phyloP scores from a whole-genome alignment of 1,284 basidiomycete species.

The Sparassis latifolia region DNA sequence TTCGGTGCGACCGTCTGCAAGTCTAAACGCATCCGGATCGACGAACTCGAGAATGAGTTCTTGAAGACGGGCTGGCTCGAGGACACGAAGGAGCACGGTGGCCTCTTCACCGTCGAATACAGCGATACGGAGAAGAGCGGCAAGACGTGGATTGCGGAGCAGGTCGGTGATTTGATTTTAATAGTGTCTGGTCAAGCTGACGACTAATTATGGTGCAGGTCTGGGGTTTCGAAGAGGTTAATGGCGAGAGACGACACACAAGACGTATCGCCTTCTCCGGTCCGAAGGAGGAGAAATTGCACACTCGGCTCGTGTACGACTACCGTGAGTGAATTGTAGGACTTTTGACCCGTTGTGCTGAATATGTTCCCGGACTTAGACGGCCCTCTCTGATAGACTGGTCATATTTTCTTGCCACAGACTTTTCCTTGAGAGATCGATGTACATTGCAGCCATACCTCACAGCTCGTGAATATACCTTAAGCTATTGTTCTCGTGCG shows the following conservation, averaged over 20 bases:
- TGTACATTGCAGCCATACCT: no score
- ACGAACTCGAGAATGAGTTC: constrained; percentile 29
- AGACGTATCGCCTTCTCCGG: constrained; percentile 64
- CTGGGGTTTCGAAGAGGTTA: constrained; percentile 64
- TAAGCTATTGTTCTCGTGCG: no score
- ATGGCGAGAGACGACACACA: constrained; percentile 53
- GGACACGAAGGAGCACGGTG: constrained; percentile 26
- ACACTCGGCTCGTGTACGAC: constrained; percentile 58
- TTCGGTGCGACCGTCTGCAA: constrained; percentile 51
- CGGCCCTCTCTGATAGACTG: neutral
- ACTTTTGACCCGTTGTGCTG: neutral
- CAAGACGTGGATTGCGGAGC: constrained; percentile 30
- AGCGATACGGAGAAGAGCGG: constrained; percentile 34
- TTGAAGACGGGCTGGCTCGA: constrained; percentile 30
- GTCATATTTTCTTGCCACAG: no score
- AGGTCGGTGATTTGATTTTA: constrained; percentile 21
- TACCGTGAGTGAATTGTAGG: constrained; percentile 36
- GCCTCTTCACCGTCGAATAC: constrained; percentile 26
- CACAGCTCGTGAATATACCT: no score
- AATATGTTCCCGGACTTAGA: neutral
- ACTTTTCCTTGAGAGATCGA: no score
- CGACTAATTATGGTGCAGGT: constrained; percentile 31
- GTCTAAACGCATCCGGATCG: constrained; percentile 30
- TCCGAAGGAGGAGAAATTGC: constrained; percentile 49
- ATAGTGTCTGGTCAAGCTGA: neutral